Evolutionary conservation across 1,139 yeast genomes (phyloP).

Genomic region (Waltiozyma solani): DNA sequence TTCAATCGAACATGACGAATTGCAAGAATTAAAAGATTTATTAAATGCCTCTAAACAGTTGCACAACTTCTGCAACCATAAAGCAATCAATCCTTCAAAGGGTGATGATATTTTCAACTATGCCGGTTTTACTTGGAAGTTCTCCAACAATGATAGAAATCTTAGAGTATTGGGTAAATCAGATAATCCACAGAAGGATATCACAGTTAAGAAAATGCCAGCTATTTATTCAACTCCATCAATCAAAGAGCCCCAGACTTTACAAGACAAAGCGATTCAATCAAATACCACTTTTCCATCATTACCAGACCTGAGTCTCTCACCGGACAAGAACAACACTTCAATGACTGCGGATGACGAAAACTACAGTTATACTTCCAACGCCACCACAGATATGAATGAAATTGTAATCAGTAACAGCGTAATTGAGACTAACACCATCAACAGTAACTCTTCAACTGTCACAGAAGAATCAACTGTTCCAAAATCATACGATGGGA

Average conservation of each 20-base stretch:
- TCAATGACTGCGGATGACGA: neutral
- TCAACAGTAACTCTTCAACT: neutral
- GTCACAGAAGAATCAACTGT: conserved; percentile 1
- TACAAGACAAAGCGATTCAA: too few relatives aligned
- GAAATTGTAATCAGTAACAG: too few relatives aligned
- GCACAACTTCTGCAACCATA: conserved; percentile 5
- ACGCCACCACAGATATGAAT: too few relatives aligned
- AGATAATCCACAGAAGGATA: conserved; percentile 1
- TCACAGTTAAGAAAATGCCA: neutral
- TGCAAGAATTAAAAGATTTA: conserved; percentile 16
- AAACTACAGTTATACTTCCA: neutral
- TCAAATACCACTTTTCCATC: neutral
- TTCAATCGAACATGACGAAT: neutral
- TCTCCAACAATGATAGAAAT: conserved; percentile 13
- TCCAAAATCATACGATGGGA: conserved; percentile 15
- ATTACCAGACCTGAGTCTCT: neutral
- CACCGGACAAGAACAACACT: neutral
- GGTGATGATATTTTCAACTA: conserved; percentile 11
- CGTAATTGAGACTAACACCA: too few relatives aligned
- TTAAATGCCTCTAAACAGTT: conserved; percentile 19
- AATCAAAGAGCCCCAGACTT: too few relatives aligned
- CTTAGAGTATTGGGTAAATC: conserved; percentile 15
- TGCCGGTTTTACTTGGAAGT: conserved; percentile 20
- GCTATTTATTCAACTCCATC: neutral
- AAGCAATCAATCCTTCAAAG: neutral